These are phyloP conservation scores for Phlebiopsis flavidoalba DNA, from an alignment of 768 basidiomycete genomes.

Conservation along the genomic window DNA sequence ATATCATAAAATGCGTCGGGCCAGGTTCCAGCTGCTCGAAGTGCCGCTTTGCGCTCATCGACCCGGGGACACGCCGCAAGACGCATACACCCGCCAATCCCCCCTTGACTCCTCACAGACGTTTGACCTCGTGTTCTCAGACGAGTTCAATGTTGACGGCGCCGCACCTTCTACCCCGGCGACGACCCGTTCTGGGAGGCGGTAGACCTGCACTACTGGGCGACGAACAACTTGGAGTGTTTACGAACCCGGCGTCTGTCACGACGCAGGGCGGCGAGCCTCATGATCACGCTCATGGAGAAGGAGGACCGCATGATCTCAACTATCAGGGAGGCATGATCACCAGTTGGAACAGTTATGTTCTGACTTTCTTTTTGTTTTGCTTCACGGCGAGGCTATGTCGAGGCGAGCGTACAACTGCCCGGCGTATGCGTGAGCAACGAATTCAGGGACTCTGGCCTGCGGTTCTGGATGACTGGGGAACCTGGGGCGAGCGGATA, in stretches of 20 bases:
- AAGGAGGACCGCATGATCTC: conserved; percentile 64
- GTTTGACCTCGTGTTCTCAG: conserved; percentile 76
- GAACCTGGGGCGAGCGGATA: conserved; percentile 83
- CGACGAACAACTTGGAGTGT: conserved; percentile 53
- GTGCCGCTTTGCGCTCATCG: conserved; percentile 31
- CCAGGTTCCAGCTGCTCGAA: conserved; percentile 33
- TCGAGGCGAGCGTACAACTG: conserved; percentile 63
- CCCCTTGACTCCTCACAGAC: conserved; percentile 44
- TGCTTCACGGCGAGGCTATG: conserved; percentile 88
- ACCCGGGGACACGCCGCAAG: conserved; percentile 67
- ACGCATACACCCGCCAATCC: conserved; percentile 48
- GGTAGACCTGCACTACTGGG: conserved; percentile 76
- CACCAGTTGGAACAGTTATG: conserved; percentile 65
- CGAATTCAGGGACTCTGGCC: conserved; percentile 69
- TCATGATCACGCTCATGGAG: conserved; percentile 59
- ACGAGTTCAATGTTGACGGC: conserved; percentile 83
- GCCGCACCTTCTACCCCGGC: conserved; percentile 73
- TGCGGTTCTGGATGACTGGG: conserved; percentile 78
- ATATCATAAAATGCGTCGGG: conserved; percentile 24
- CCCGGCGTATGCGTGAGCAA: conserved; percentile 67
- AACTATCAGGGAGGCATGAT: conserved; percentile 69
- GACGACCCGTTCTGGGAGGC: conserved; percentile 93
- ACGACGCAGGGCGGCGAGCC: conserved; percentile 72
- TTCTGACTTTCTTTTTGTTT: too few species aligned
- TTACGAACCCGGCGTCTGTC: conserved; percentile 77